Evolutionary conservation across 257 asterid species (phyloP).

Genomic region (Craterostigma plantagineum): DNA sequence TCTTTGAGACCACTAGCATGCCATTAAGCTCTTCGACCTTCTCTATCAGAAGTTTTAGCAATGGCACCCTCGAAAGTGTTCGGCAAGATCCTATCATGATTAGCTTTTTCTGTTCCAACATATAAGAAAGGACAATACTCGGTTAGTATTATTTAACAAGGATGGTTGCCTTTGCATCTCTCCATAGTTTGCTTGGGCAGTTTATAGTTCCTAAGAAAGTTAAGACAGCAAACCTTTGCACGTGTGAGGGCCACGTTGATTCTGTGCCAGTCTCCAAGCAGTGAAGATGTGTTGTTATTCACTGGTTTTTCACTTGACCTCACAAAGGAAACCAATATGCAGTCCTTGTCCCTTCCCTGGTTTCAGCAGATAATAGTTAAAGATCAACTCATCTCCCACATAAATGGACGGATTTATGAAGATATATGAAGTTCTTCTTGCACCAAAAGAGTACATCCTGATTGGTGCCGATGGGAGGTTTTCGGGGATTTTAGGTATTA

Average conservation of each 20-base stretch:
- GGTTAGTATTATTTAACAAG: constrained; percentile 11
- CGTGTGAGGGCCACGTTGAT: constrained; percentile 99
- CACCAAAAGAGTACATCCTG: too few relatives aligned
- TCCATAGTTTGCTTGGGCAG: background rate
- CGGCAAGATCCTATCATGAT: constrained; percentile 87
- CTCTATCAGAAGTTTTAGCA: constrained; percentile 65
- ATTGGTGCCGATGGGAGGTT: too few relatives aligned
- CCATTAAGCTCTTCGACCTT: constrained; percentile 62
- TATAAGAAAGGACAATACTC: background rate
- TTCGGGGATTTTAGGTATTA: too few relatives aligned
- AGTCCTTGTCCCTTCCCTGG: constrained; percentile 98
- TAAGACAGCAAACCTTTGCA: constrained; percentile 43
- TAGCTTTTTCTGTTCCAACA: constrained; percentile 59
- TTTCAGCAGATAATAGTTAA: background rate
- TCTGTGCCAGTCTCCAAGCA: constrained; percentile 98
- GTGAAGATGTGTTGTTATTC: constrained; percentile 35
- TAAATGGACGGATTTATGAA: background rate
- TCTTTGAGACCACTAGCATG: constrained; percentile 30
- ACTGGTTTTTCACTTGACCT: constrained; percentile 59
- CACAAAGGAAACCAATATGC: constrained; percentile 80
- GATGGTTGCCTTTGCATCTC: too few relatives aligned
- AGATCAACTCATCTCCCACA: background rate
- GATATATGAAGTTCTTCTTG: background rate
- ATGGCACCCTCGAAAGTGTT: constrained; percentile 64
- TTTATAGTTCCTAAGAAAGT: background rate